Evolutionary conservation across 345 rosid species (phyloP), one percentile per base, ranked within the genome.

Genomic region (Jatropha curcas): DNA sequence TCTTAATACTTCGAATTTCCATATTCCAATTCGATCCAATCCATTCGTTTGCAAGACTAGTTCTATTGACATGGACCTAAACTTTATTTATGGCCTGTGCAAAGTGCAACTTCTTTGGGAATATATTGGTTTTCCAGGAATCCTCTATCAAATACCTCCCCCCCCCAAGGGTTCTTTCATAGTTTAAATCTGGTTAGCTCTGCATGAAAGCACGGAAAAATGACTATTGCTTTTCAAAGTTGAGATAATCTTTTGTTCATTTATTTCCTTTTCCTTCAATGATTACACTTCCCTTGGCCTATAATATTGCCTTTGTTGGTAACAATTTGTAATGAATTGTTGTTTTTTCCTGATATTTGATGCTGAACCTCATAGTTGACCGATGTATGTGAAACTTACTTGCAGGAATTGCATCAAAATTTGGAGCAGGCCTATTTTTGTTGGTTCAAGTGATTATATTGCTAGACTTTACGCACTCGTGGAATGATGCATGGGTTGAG

Each of bases 401-500:
- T 86, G 84, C 86, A 95, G 99, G 87, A 79, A 83, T 60, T 55
- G 22, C 91, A 61, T 86, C 99, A 37, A 95, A 95, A 71, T 95
- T 95, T 80, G 99, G 99, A 39, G 99, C 97, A 17, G 99, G 97
- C 28, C 73, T 91, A n/a, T 95, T 95, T 87, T 81, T 95, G 69
- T 82, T 95, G 88, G 97, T 89, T 83, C 98, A 95, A 85, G 97
- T 95, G 79, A 67, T 92, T 76, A 86, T 92, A 75, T 77, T 95
- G 72, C 83, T 95, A 45, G 98, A 92, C 74, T 91, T 87, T 76
- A 86, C 92, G 4, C 99, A 95, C 82, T 64, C 89, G 0, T 92
- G 98, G 99, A 95, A 95, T 76, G 98, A 95, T 82, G 88, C 99
- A 57, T 95, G 98, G 99, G 98, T 90, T 46, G 99, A 82, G 80